phyloP scores from a whole-genome alignment of 768 basidiomycete genomes.

The Mycena belliarum region DNA sequence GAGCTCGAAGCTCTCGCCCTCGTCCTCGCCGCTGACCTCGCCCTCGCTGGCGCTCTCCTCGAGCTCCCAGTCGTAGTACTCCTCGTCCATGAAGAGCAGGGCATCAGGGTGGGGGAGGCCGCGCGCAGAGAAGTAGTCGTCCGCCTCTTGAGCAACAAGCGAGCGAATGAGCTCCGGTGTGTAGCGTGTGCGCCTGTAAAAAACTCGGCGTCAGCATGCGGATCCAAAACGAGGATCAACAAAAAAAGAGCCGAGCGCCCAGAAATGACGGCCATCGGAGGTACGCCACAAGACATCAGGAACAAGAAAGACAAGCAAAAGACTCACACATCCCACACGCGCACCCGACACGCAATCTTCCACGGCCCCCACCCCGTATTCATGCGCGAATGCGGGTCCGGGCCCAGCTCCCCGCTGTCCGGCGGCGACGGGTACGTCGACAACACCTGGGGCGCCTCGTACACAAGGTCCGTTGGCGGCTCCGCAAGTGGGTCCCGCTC shows the following conservation, averaged over 20 bases:
- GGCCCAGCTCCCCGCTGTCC: constrained; percentile 9
- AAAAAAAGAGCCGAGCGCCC: too few species aligned
- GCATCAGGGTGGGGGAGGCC: constrained; percentile 19
- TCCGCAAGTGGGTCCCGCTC: neutral
- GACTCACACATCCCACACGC: constrained; percentile 22
- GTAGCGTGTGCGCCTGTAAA: constrained; percentile 11
- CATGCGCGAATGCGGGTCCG: constrained; percentile 10
- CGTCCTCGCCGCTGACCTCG: constrained; percentile 1
- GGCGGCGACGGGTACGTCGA: neutral
- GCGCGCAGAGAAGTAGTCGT: constrained; percentile 18
- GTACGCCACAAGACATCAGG: too few species aligned
- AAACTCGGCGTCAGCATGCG: neutral
- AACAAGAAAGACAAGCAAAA: neutral
- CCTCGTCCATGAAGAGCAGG: constrained; percentile 22
- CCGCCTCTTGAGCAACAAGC: constrained; percentile 23
- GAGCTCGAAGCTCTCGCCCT: constrained; percentile 2
- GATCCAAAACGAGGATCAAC: neutral
- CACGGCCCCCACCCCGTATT: constrained; percentile 18
- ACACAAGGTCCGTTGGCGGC: neutral
- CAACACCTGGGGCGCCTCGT: constrained; percentile 6
- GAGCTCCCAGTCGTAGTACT: constrained; percentile 25
- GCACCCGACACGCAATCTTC: constrained; percentile 23
- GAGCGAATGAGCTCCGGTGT: constrained; percentile 20
- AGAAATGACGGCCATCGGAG: neutral
- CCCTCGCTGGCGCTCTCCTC: constrained; percentile 21